Evolutionary conservation across 2,329 filamentous ascomycete genomes (phyloP).

Genomic region (Magnaporthiopsis rhizophila): DNA sequence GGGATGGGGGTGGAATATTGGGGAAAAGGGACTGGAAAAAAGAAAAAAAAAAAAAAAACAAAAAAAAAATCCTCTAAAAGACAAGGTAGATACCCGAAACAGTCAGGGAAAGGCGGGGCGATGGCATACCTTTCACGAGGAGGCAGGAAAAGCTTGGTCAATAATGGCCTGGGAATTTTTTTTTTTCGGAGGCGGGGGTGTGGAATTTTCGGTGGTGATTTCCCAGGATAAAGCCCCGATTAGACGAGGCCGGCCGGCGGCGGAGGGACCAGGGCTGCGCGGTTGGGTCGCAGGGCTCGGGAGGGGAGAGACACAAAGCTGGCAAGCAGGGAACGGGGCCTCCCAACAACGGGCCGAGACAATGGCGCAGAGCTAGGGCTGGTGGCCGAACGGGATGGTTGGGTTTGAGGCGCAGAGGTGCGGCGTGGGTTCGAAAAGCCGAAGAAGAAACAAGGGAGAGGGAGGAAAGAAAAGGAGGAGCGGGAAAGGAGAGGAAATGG

Average conservation of each 20-base stretch:
- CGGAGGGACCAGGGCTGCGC: not conserved
- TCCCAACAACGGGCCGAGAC: not conserved
- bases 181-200: not conserved
- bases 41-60: not conserved
- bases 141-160: slow-evolving; percentile 2
- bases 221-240: not conserved
- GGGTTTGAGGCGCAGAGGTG: not conserved
- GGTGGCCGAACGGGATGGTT: not conserved
- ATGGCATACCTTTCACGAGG: not conserved
- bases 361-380: not conserved
- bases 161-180: slow-evolving; percentile 3
- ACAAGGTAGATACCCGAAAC: not conserved
- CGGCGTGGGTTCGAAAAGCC: not conserved
- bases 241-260: slow-evolving; percentile 1
- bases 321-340: slow-evolving; percentile 5
- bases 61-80: not conserved
- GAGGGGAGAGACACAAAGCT: not conserved
- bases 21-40: not conserved
- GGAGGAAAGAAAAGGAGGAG: not conserved
- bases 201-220: not conserved
- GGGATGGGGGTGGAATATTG: not conserved
- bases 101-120: slow-evolving; percentile 1
- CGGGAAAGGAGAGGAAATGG: not conserved
- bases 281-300: not conserved
- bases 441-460: not conserved